These are phyloP conservation scores for Stylosanthes scabra DNA, from an alignment of 331 rosid species.

Conservation along the genomic window DNA sequence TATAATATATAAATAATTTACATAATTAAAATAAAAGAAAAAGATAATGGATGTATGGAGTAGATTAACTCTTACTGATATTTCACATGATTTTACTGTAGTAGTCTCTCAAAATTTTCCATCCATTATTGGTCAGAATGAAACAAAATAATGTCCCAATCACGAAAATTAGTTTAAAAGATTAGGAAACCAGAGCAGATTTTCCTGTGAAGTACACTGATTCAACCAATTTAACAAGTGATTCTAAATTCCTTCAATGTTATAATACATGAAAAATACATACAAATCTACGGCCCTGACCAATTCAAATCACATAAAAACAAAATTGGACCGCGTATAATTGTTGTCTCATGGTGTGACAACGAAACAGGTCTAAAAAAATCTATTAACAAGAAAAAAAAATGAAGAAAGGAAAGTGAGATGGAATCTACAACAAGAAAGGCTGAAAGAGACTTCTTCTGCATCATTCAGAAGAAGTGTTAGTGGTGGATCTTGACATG, in stretches of 20 bases:
- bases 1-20: too few species aligned
- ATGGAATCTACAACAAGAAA: constrained; percentile 11
- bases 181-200: not conserved
- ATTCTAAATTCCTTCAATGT: too few species aligned
- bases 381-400: not conserved
- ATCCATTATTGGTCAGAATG: not conserved
- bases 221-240: not conserved
- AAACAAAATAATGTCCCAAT: constrained; percentile 2
- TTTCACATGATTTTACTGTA: not conserved
- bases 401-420: not conserved
- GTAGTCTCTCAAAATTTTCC: constrained; percentile 5
- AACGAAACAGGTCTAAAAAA: not conserved
- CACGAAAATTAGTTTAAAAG: not conserved
- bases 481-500: constrained; percentile 48
- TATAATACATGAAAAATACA: not conserved
- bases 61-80: too few species aligned
- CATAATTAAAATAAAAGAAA: too few species aligned
- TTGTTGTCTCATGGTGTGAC: not conserved
- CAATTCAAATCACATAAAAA: not conserved
- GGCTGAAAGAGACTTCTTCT: not conserved
- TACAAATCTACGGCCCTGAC: not conserved
- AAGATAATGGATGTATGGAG: too few species aligned
- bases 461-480: constrained; percentile 6
- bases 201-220: not conserved
- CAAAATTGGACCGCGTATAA: constrained; percentile 11